Evolutionary conservation across 805 yeast species (phyloP).

Genomic region (Ogataea nakhonphanomensis): DNA sequence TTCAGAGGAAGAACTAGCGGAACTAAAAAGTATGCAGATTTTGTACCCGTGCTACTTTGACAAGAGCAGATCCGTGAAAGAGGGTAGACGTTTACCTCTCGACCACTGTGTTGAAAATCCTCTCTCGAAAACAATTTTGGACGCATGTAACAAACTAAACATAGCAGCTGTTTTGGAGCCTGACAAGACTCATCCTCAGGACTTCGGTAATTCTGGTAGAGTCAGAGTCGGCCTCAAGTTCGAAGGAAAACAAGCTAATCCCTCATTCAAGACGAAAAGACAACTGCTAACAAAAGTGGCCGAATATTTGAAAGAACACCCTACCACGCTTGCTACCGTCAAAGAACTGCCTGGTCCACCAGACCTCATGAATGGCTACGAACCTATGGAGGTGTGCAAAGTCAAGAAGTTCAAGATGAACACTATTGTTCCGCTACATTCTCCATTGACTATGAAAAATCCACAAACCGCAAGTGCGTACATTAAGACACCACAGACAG

Average conservation of each 20-base stretch:
- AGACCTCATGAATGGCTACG: slow-evolving; percentile 49
- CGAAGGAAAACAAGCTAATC: slow-evolving; percentile 41
- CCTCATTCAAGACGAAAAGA: slow-evolving; percentile 52
- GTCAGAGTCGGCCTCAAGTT: slow-evolving; percentile 67
- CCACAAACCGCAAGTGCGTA: slow-evolving; percentile 76
- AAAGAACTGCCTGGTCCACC: slow-evolving; percentile 64
- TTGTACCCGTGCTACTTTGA: slow-evolving; percentile 94
- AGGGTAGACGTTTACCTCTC: slow-evolving; percentile 78
- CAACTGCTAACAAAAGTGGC: slow-evolving; percentile 59
- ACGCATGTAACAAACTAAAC: slow-evolving; percentile 48
- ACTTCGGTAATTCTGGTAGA: slow-evolving; percentile 97
- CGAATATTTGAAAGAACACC: slow-evolving; percentile 58
- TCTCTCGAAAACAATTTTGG: slow-evolving; percentile 74
- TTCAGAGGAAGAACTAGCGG: slow-evolving; percentile 55
- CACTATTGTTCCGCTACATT: slow-evolving; percentile 82
- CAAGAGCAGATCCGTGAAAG: slow-evolving; percentile 61
- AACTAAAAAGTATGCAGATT: slow-evolving; percentile 66
- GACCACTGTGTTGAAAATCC: slow-evolving; percentile 82
- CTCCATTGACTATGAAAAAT: slow-evolving; percentile 74
- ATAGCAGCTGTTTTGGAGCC: slow-evolving; percentile 56
- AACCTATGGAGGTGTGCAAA: slow-evolving; percentile 59
- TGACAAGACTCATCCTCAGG: slow-evolving; percentile 91
- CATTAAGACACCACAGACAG: slow-evolving; percentile 47
- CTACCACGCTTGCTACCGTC: slow-evolving; percentile 64
- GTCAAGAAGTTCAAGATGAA: slow-evolving; percentile 89